Conservation (phyloP, 2,329 filamentous ascomycete species). For the Orbilia oligospora region DNA sequence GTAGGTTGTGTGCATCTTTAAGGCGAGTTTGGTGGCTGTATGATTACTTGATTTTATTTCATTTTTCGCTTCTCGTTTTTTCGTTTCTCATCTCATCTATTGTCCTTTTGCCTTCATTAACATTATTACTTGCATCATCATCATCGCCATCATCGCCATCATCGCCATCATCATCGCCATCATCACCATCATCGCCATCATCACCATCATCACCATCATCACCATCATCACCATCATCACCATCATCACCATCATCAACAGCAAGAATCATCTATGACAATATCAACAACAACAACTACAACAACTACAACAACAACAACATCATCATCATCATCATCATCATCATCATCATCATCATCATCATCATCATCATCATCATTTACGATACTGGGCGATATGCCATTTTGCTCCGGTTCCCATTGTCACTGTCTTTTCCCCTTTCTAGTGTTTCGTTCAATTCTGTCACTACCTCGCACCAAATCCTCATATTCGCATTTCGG, state of each 20-base stretch:
- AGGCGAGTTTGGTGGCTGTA: constrained; percentile 61
- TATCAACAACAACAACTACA: too few species aligned
- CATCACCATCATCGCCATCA: constrained; percentile 51
- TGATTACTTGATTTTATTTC: constrained; percentile 60
- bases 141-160: too few species aligned
- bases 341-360: too few species aligned
- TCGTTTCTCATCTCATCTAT: constrained; percentile 61
- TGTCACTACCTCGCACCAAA: constrained; percentile 49
- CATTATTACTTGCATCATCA: constrained; percentile 42
- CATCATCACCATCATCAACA: too few species aligned
- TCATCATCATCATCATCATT: constrained; percentile 8
- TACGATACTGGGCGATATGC: constrained; percentile 44
- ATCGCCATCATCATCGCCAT: neutral
- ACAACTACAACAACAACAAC: too few species aligned
- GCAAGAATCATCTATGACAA: too few species aligned
- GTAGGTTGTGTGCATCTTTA: constrained; percentile 61
- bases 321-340: too few species aligned
- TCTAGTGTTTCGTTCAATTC: constrained; percentile 40
- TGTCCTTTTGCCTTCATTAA: constrained; percentile 62
- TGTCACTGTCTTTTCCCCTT: constrained; percentile 63
- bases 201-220: neutral
- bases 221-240: too few species aligned
- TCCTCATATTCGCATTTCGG: constrained; percentile 48
- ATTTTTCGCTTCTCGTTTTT: constrained; percentile 62
- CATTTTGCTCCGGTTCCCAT: constrained; percentile 56